These are phyloP conservation scores for Saccharomyces pastorianus DNA, from an alignment of 1,139 yeast genomes.

Conservation along the genomic window DNA sequence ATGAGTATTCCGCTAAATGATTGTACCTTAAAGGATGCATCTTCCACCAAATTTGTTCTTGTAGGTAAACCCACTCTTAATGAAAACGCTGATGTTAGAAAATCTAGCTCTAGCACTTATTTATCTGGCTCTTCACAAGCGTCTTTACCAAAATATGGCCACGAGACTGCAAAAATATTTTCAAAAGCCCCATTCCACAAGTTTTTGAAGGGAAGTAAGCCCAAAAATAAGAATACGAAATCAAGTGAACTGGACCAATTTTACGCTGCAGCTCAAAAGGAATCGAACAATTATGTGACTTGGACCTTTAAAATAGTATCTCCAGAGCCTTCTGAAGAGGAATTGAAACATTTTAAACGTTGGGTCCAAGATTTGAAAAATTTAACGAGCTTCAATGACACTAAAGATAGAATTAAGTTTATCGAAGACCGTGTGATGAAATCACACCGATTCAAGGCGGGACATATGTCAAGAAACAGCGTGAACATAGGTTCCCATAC, in stretches of 20 bases:
- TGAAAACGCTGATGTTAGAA: conserved; percentile 6
- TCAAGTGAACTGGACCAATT: conserved; percentile 2
- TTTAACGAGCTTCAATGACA: conserved; percentile 32
- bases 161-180: neutral
- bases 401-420: conserved; percentile 32
- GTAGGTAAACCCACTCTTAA: conserved; percentile 21
- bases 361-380: conserved; percentile 42
- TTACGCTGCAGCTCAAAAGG: conserved; percentile 34
- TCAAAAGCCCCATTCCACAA: neutral
- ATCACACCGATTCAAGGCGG: conserved; percentile 17
- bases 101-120: neutral
- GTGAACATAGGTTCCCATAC: conserved; percentile 9
- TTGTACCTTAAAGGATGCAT: conserved; percentile 32
- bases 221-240: neutral
- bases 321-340: conserved; percentile 29
- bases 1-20: conserved; percentile 38
- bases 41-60: conserved; percentile 30
- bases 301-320: conserved; percentile 26
- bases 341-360: conserved; percentile 34
- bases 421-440: conserved; percentile 28
- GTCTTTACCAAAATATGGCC: neutral
- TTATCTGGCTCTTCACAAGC: neutral
- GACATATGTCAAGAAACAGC: conserved; percentile 11
- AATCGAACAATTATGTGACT: conserved; percentile 13
- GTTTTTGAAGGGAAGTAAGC: neutral